Percentiles rank a stretch among this genome's conserved stretches.
Evolutionary conservation across 768 basidiomycete species (phyloP).

Genomic region (Tricholomella constricta): DNA sequence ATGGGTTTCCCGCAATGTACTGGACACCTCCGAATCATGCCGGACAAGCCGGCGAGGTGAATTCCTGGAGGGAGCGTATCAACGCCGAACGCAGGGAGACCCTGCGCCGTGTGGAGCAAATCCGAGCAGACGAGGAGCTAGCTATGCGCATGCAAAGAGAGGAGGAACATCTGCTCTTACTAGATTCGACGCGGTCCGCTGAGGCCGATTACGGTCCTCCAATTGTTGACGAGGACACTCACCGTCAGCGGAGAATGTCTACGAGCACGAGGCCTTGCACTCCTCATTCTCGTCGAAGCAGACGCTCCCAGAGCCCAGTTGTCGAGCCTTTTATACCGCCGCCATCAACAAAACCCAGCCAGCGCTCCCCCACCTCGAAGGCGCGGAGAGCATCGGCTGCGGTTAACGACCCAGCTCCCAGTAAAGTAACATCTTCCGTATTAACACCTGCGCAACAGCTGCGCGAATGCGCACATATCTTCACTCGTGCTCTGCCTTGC

Average conservation of each 20-base stretch:
- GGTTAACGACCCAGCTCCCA: not conserved
- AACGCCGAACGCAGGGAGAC: not conserved
- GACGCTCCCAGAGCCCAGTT: not conserved
- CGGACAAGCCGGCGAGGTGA: not conserved
- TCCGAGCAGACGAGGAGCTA: not conserved
- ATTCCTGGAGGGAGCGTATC: not conserved
- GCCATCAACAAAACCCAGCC: not conserved
- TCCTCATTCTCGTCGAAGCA: not conserved
- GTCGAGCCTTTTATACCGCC: not conserved
- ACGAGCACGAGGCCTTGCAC: not conserved
- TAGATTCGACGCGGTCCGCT: not conserved
- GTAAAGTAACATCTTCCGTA: not conserved
- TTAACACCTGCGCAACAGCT: not conserved
- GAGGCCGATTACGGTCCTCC: not conserved
- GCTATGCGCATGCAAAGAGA: not conserved
- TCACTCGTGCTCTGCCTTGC: conserved; percentile 9
- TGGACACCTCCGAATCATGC: too few relatives aligned
- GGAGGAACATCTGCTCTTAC: not conserved
- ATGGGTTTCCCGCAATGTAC: too few relatives aligned
- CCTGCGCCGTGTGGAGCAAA: not conserved
- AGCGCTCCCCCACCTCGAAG: not conserved
- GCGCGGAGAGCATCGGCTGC: not conserved
- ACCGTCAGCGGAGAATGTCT: not conserved
- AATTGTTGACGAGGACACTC: too few relatives aligned
- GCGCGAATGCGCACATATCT: not conserved